A percentile compares a stretch with the other conserved stretches of the same genome.
These are phyloP conservation scores for Candida tibetensis DNA, from an alignment of 805 yeast genomes.

Conservation along the genomic window DNA sequence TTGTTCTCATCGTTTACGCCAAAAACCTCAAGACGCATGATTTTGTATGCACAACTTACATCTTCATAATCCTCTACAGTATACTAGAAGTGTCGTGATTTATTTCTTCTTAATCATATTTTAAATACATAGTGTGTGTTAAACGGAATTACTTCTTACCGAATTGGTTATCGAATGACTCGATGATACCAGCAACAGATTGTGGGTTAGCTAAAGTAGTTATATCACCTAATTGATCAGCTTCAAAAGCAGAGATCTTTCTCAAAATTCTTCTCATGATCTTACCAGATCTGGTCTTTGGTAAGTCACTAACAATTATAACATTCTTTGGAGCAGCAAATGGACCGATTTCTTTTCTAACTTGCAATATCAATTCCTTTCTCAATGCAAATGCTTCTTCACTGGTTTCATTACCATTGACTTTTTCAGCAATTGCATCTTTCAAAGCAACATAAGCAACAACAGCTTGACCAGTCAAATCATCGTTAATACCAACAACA, in stretches of 20 bases:
- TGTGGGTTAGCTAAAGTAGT: conserved; percentile 76
- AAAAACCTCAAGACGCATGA: no score
- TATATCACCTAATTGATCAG: conserved; percentile 78
- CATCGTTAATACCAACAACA: conserved; percentile 80
- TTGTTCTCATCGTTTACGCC: not conserved
- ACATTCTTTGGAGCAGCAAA: conserved; percentile 82
- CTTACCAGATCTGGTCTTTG: conserved; percentile 84
- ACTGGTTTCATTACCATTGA: conserved; percentile 28
- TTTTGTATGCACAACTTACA: no score
- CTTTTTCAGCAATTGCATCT: conserved; percentile 35
- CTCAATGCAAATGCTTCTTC: conserved; percentile 54
- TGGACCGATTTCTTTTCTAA: conserved; percentile 78
- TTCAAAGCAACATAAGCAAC: conserved; percentile 78
- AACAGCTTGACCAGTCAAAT: conserved; percentile 83
- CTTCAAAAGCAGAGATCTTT: conserved; percentile 71
- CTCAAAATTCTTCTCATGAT: conserved; percentile 84
- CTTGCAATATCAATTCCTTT: conserved; percentile 64
- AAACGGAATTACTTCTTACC: conserved; percentile 33
- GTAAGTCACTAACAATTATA: conserved; percentile 70
- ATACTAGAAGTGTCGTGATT: no score
- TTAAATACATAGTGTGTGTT: not conserved
- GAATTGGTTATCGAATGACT: conserved; percentile 35
- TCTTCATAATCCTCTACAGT: no score
- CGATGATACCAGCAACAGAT: conserved; percentile 65
- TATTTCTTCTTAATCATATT: not conserved